phyloP scores from a whole-genome alignment of 169 alveolate species.

The Eimeria necatrix region DNA sequence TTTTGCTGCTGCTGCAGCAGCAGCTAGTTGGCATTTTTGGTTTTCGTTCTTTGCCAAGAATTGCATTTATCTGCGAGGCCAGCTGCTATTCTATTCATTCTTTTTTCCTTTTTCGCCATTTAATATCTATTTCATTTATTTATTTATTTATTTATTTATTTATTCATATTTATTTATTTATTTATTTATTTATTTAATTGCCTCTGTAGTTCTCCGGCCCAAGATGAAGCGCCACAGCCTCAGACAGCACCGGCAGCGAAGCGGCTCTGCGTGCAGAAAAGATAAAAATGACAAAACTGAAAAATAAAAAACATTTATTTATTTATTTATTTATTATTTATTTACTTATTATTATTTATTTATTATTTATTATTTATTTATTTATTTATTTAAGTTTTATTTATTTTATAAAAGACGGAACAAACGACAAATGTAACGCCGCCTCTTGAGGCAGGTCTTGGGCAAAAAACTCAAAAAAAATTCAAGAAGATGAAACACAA shows the following conservation, averaged over 20 bases:
- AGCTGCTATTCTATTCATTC: neutral
- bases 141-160: too few relatives aligned
- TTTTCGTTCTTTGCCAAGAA: neutral
- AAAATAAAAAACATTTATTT: too few relatives aligned
- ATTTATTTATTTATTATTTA: neutral
- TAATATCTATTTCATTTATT: too few relatives aligned
- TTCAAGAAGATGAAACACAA: neutral
- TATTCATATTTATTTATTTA: too few relatives aligned
- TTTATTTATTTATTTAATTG: neutral
- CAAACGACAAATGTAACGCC: neutral
- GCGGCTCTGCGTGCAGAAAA: neutral
- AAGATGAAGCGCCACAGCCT: conserved; percentile 18
- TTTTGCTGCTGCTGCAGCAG: neutral
- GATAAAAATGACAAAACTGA: neutral
- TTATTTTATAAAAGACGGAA: neutral
- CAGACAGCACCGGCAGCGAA: neutral
- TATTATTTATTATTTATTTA: neutral
- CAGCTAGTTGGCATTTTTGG: neutral
- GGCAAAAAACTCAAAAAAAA: neutral
- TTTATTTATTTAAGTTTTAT: neutral
- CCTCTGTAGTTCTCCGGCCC: conserved; percentile 27
- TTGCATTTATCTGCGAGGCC: neutral
- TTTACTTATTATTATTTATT: neutral
- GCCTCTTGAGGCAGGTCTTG: too few relatives aligned
- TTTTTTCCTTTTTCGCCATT: too few relatives aligned